A percentile compares a stretch with the other conserved stretches of the same genome.
Conservation (phyloP, 352 stramenopile genomes). For the Pythium aquatile region DNA sequence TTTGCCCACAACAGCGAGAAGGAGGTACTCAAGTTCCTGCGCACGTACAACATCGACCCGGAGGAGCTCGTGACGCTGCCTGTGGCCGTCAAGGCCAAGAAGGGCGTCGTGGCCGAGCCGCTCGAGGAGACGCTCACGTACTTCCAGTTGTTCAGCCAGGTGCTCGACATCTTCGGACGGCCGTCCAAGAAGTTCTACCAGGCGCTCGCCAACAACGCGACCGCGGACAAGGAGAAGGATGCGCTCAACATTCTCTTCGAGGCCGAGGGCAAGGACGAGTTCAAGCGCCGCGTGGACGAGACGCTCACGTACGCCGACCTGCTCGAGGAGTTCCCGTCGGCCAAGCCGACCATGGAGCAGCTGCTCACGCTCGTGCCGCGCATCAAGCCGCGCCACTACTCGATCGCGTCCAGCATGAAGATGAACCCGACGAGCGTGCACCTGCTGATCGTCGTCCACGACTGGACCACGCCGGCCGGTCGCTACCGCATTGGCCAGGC, state of each 20-base stretch:
- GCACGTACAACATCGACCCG: slow-evolving; percentile 60
- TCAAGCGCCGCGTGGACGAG: slow-evolving; percentile 78
- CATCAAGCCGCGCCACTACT: slow-evolving; percentile 90
- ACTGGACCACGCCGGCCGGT: slow-evolving; percentile 80
- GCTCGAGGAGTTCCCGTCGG: slow-evolving; percentile 71
- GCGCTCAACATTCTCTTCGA: slow-evolving; percentile 48
- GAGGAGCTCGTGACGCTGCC: slow-evolving; percentile 69
- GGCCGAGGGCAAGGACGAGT: slow-evolving; percentile 78
- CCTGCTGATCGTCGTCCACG: slow-evolving; percentile 82
- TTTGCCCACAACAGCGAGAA: slow-evolving; percentile 84
- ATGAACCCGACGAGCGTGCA: slow-evolving; percentile 82
- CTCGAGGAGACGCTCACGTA: slow-evolving; percentile 70
- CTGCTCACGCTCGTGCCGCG: slow-evolving; percentile 70
- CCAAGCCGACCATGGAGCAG: slow-evolving; percentile 57
- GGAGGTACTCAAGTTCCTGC: slow-evolving; percentile 70
- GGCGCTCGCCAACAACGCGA: slow-evolving; percentile 56
- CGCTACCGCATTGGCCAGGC: slow-evolving; percentile 66
- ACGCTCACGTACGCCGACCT: slow-evolving; percentile 77
- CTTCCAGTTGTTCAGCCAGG: slow-evolving; percentile 79
- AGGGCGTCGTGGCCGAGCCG: slow-evolving; percentile 30
- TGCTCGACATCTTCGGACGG: slow-evolving; percentile 83
- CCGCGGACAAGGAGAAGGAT: slow-evolving; percentile 71
- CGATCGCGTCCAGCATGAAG: slow-evolving; percentile 89
- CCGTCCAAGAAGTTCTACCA: slow-evolving; percentile 86
- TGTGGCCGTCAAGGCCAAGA: slow-evolving; percentile 59